Evolutionary conservation across 441 rosid genomes (phyloP).

Genomic region (Populus hybrid): DNA sequence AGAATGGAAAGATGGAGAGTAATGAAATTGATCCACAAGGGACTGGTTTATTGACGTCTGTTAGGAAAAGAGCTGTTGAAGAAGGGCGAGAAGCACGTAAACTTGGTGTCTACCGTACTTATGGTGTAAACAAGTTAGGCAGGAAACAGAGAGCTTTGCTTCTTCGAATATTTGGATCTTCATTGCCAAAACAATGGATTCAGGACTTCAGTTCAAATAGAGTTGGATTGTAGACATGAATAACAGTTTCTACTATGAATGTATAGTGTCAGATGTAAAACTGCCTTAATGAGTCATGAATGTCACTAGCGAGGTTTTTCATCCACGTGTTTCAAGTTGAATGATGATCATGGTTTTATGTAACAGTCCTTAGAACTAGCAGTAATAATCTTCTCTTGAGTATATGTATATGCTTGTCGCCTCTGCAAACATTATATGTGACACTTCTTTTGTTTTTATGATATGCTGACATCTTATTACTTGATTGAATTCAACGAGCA

Average conservation of each 20-base stretch:
- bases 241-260: not conserved
- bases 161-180: constrained; percentile 41
- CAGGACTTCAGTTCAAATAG: constrained; percentile 10
- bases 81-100: constrained; percentile 49
- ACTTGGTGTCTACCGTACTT: constrained; percentile 36
- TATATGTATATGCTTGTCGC: not conserved
- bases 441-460: not conserved
- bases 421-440: not conserved
- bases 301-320: not conserved
- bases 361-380: not conserved
- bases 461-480: not conserved
- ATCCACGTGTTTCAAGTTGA: not conserved
- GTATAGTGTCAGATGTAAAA: not conserved
- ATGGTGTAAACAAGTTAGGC: constrained; percentile 28
- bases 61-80: constrained; percentile 40
- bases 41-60: constrained; percentile 31
- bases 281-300: not conserved
- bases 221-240: not conserved
- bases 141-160: constrained; percentile 45
- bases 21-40: constrained; percentile 22
- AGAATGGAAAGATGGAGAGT: constrained; percentile 26
- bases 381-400: not conserved
- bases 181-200: constrained; percentile 42
- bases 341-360: not conserved
- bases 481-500: not conserved